Evolutionary conservation across 129 eudicot species (phyloP).

Genomic region (Artemisia tridentata): DNA sequence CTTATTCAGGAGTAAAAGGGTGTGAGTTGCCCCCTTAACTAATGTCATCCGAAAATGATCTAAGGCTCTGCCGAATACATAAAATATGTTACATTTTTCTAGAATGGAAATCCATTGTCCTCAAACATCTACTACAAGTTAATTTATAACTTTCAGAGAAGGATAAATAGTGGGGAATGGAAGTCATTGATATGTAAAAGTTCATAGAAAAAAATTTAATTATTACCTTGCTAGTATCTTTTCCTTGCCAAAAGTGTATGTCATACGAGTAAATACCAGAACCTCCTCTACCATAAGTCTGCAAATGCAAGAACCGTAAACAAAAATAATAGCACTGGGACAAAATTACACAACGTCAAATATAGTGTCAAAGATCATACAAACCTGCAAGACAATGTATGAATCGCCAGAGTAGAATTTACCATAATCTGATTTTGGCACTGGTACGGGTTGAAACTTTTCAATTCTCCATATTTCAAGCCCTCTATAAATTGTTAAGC

Average conservation of each 20-base stretch:
- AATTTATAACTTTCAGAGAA: too few species aligned
- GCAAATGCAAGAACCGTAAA: conserved; percentile 24
- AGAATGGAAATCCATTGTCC: conserved; percentile 3
- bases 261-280: conserved; percentile 48
- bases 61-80: not conserved
- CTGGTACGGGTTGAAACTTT: conserved; percentile 77
- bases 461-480: conserved; percentile 96
- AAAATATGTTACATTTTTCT: not conserved
- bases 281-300: conserved; percentile 95
- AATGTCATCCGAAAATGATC: too few species aligned
- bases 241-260: conserved; percentile 92
- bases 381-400: conserved; percentile 70
- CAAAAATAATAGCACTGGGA: not conserved
- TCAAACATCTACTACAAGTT: not conserved
- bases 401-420: conserved; percentile 86
- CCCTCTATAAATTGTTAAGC: conserved; percentile 78
- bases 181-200: not conserved
- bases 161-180: too few species aligned
- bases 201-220: not conserved
- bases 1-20: too few species aligned
- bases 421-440: conserved; percentile 84
- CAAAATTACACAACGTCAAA: not conserved
- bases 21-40: too few species aligned
- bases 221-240: conserved; percentile 92
- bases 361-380: conserved; percentile 13